Percentiles rank a stretch among this genome's conserved stretches.
Evolutionary conservation across 352 stramenopile species (phyloP).

Genomic region (Phytophthora vignae): DNA sequence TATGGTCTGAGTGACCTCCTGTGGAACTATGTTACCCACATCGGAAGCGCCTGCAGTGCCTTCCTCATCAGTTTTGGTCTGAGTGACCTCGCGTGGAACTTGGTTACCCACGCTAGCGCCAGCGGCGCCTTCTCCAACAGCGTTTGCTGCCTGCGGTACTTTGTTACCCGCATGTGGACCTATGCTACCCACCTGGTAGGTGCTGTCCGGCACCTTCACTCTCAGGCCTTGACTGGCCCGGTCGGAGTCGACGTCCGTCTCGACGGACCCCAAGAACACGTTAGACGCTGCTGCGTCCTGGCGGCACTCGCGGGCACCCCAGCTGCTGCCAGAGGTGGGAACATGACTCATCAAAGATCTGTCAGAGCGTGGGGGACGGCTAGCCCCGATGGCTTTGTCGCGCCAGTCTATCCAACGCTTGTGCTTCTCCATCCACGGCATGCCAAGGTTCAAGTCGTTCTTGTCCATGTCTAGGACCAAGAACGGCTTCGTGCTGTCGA

Average conservation of each 20-base stretch:
- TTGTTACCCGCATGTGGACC: too few species aligned
- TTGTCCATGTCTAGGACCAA: conserved; percentile 20
- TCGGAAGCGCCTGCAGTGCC: not conserved
- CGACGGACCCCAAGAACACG: not conserved
- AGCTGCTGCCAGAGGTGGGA: not conserved
- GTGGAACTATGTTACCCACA: conserved; percentile 11
- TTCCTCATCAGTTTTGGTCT: not conserved
- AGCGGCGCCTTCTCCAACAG: too few species aligned
- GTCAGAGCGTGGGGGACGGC: not conserved
- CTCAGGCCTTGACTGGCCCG: too few species aligned
- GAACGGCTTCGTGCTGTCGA: conserved; percentile 12
- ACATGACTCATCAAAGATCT: conserved; percentile 20
- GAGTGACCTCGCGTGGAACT: too few species aligned
- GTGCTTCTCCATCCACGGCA: conserved; percentile 25
- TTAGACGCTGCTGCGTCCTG: not conserved
- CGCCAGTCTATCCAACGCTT: conserved; percentile 29
- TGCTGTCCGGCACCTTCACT: too few species aligned
- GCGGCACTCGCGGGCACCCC: not conserved
- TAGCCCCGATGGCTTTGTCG: conserved; percentile 9
- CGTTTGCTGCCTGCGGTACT: too few species aligned
- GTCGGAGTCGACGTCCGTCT: not conserved
- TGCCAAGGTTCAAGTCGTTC: conserved; percentile 35
- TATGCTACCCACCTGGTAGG: too few species aligned
- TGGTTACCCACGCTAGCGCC: too few species aligned
- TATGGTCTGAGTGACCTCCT: not conserved